These are phyloP conservation scores for Amanita thiersii DNA, from an alignment of 768 basidiomycete genomes.

Conservation along the genomic window DNA sequence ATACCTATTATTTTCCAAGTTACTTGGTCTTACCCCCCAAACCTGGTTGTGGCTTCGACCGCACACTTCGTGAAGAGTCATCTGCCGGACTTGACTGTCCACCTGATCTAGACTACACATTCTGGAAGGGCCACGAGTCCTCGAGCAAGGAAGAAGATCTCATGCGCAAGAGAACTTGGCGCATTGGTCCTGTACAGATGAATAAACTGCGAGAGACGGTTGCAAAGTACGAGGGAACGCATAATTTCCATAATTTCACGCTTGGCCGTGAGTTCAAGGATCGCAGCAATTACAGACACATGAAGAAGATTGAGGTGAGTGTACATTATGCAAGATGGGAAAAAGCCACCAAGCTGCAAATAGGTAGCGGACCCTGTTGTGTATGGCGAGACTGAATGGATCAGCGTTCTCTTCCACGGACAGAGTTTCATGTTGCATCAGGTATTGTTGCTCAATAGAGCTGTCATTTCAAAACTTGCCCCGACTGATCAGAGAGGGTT, in stretches of 20 bases:
- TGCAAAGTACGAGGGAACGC: conserved; percentile 72
- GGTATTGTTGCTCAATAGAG: too few species aligned
- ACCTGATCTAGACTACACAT: conserved; percentile 35
- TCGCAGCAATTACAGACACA: conserved; percentile 73
- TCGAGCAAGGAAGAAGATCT: conserved; percentile 51
- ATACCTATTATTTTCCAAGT: conserved; percentile 94
- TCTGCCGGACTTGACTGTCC: conserved; percentile 13
- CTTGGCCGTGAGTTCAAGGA: conserved; percentile 82
- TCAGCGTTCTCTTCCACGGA: conserved; percentile 87
- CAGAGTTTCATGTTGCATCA: conserved; percentile 99
- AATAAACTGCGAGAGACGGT: conserved; percentile 47
- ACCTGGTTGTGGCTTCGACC: conserved; percentile 57
- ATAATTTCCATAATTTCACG: conserved; percentile 98
- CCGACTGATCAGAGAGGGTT: too few species aligned
- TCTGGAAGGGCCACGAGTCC: conserved; percentile 47
- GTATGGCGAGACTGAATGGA: conserved; percentile 90
- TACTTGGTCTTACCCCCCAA: conserved; percentile 90
- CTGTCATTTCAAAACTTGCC: too few species aligned
- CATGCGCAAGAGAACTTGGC: conserved; percentile 63
- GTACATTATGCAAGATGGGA: background rate
- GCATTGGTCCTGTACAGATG: conserved; percentile 46
- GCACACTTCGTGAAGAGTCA: conserved; percentile 26
- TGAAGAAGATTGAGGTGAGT: conserved; percentile 77
- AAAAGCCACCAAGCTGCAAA: background rate
- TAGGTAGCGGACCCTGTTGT: conserved; percentile 83